Evolutionary conservation across 148 eudicot genomes (phyloP).

Genomic region (Hydrangea macrophylla): DNA sequence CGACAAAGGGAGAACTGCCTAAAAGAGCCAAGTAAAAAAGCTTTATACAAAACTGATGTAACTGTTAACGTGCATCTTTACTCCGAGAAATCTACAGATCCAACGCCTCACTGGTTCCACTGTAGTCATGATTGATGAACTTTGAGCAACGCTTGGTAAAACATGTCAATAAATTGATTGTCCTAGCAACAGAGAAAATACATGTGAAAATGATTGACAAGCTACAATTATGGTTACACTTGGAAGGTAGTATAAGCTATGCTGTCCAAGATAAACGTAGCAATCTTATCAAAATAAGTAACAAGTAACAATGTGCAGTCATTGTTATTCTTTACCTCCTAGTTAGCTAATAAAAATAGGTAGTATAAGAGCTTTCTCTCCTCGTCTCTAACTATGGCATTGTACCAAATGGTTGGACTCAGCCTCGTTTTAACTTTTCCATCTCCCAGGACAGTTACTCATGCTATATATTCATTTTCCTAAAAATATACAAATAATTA

Average conservation of each 20-base stretch:
- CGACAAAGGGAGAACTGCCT: not conserved
- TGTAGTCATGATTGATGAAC: slow-evolving; percentile 45
- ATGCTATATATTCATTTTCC: no score
- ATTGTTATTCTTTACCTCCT: no score
- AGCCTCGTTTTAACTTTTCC: no score
- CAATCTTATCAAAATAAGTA: no score
- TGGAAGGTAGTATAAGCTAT: not conserved
- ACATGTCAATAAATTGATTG: slow-evolving; percentile 76
- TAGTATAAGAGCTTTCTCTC: no score
- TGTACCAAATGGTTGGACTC: no score
- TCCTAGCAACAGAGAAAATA: slow-evolving; percentile 40
- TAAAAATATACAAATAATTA: no score
- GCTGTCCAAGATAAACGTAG: not conserved
- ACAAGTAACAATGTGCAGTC: no score
- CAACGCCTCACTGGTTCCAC: not conserved
- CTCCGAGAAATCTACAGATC: slow-evolving; percentile 15
- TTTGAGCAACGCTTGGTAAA: slow-evolving; percentile 66
- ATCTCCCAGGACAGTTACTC: no score
- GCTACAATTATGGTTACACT: not conserved
- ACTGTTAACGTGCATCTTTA: slow-evolving; percentile 20
- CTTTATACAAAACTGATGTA: slow-evolving; percentile 17
- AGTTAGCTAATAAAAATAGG: no score
- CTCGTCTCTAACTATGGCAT: no score
- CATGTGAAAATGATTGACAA: not conserved
- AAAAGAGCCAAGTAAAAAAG: not conserved